These are phyloP conservation scores for Glycine latifolia DNA, from an alignment of 306 rosid genomes.

Conservation along the genomic window DNA sequence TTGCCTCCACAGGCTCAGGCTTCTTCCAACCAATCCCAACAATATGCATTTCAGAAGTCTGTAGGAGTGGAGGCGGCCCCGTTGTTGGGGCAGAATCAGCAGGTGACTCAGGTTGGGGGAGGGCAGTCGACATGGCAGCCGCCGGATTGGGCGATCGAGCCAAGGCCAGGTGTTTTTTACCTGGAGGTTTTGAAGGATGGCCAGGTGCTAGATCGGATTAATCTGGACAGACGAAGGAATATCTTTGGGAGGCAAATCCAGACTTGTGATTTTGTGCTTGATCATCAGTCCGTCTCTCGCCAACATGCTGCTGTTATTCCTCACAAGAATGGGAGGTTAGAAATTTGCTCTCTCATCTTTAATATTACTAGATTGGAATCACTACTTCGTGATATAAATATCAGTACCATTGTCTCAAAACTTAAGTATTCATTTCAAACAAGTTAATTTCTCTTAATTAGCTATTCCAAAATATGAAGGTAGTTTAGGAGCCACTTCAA, in stretches of 20 bases:
- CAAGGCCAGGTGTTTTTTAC: conserved; percentile 82
- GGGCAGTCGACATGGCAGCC: conserved; percentile 97
- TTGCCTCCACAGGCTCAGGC: conserved; percentile 51
- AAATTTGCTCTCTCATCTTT: conserved; percentile 32
- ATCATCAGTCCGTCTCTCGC: conserved; percentile 96
- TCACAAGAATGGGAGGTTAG: conserved; percentile 96
- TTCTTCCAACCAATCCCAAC: conserved; percentile 48
- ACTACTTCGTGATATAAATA: conserved; percentile 13
- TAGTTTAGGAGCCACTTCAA: conserved; percentile 20
- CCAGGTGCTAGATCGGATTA: conserved; percentile 76
- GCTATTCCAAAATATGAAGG: conserved; percentile 4
- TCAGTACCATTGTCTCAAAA: not conserved
- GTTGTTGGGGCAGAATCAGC: conserved; percentile 69
- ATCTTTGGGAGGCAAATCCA: conserved; percentile 89
- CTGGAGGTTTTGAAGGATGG: conserved; percentile 93
- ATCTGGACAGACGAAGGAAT: conserved; percentile 71
- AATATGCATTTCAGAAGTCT: conserved; percentile 52
- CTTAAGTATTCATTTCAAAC: not conserved
- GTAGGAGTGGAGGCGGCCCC: conserved; percentile 72
- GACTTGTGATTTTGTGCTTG: conserved; percentile 90
- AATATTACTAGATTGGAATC: conserved; percentile 20
- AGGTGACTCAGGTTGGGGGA: conserved; percentile 78
- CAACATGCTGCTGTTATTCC: conserved; percentile 98
- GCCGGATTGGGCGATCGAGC: conserved; percentile 97
- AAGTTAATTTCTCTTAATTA: not conserved